These are phyloP conservation scores for Oidiodendron maius DNA, from an alignment of 495 filamentous ascomycete species.

Conservation along the genomic window DNA sequence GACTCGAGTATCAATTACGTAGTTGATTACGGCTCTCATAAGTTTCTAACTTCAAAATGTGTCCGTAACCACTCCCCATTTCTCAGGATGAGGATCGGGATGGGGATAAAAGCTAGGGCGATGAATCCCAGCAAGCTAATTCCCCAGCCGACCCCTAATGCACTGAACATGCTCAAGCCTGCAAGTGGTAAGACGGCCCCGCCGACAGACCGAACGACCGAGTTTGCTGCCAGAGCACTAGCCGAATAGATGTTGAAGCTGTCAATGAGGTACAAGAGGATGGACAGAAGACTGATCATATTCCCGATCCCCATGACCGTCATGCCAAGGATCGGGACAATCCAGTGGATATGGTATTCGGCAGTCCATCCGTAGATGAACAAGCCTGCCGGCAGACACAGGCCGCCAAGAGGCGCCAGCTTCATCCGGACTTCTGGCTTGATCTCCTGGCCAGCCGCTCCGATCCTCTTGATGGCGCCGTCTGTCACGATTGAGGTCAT, in stretches of 20 bases:
- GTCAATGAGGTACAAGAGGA: not conserved
- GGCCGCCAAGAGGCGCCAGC: slow-evolving; percentile 45
- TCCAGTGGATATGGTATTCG: slow-evolving; percentile 58
- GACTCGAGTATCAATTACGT: too few species aligned
- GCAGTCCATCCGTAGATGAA: slow-evolving; percentile 71
- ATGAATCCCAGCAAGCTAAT: not conserved
- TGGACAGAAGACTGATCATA: not conserved
- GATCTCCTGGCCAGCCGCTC: too few species aligned
- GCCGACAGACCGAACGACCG: not conserved
- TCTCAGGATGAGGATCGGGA: not conserved
- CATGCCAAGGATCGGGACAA: slow-evolving; percentile 53
- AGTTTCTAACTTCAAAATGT: not conserved
- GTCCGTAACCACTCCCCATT: not conserved
- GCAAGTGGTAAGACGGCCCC: not conserved
- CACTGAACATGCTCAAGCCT: not conserved
- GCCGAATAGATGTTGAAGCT: not conserved
- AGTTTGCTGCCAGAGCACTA: not conserved
- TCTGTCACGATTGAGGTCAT: too few species aligned
- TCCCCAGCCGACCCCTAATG: not conserved
- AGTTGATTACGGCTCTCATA: too few species aligned
- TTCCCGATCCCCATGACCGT: not conserved
- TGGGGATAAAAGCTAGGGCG: not conserved
- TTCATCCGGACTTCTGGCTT: not conserved
- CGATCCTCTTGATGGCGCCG: too few species aligned
- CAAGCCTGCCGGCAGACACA: slow-evolving; percentile 57